Percentiles rank a stretch among this genome's conserved stretches.
These are phyloP conservation scores for Ogataea degrootiae DNA, from an alignment of 805 yeast species.

Conservation along the genomic window DNA sequence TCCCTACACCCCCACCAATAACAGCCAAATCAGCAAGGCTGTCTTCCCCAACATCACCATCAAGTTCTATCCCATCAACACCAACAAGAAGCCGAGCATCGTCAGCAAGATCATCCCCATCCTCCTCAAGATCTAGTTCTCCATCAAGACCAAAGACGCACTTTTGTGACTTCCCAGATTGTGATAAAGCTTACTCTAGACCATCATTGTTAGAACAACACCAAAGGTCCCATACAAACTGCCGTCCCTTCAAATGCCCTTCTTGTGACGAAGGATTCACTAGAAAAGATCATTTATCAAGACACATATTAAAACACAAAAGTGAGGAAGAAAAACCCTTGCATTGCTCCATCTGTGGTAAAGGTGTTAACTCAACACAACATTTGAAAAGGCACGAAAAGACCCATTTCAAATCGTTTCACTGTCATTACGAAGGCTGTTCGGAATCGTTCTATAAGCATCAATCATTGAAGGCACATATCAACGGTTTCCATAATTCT, in stretches of 20 bases:
- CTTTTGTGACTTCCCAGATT: conserved; percentile 58
- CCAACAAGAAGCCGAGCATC: not conserved
- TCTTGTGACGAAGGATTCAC: conserved; percentile 63
- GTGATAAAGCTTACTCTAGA: conserved; percentile 71
- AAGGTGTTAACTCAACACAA: conserved; percentile 76
- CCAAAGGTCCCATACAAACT: conserved; percentile 69
- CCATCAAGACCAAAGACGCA: conserved; percentile 54
- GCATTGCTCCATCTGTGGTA: conserved; percentile 69
- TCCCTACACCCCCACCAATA: too few species aligned
- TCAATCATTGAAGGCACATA: conserved; percentile 71
- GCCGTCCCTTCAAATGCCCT: conserved; percentile 69
- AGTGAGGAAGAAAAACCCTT: conserved; percentile 55
- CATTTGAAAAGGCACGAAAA: conserved; percentile 79
- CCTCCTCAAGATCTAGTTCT: conserved; percentile 31
- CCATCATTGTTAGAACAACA: conserved; percentile 86
- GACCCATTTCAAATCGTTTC: conserved; percentile 67
- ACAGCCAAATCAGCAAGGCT: too few species aligned
- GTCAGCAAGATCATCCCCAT: conserved; percentile 5
- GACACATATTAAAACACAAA: conserved; percentile 66
- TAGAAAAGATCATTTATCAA: conserved; percentile 74
- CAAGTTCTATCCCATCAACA: not conserved
- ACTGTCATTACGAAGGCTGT: conserved; percentile 62
- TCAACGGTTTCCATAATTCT: conserved; percentile 54
- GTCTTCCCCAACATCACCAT: not conserved
- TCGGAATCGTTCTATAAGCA: conserved; percentile 65